phyloP scores from a whole-genome alignment of 768 basidiomycete genomes.

The Imleria badia region DNA sequence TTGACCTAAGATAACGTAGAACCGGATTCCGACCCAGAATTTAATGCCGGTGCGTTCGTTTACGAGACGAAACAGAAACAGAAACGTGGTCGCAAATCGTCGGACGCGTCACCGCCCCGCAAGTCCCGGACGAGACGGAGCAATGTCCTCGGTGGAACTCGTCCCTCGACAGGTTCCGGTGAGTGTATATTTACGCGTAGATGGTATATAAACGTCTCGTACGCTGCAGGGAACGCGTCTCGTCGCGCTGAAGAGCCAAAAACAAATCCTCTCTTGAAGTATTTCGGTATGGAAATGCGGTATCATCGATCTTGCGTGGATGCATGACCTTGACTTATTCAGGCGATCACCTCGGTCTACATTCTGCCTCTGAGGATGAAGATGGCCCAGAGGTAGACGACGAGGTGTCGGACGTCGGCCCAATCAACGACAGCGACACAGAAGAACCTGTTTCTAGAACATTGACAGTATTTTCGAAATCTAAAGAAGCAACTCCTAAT shows the following conservation, averaged over 20 bases:
- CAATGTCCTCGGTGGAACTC: conserved; percentile 1
- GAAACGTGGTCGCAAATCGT: conserved; percentile 19
- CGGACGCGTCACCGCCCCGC: conserved; percentile 13
- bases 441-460: conserved; percentile 26
- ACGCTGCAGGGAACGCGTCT: not conserved
- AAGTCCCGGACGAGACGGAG: conserved; percentile 18
- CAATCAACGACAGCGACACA: conserved; percentile 27
- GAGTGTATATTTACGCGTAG: not conserved
- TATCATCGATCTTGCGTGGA: not conserved
- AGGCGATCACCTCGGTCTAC: conserved; percentile 46
- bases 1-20: conserved; percentile 16
- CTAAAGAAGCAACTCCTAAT: conserved; percentile 1
- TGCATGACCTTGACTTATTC: not conserved
- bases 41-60: conserved; percentile 29
- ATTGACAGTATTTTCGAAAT: conserved; percentile 10
- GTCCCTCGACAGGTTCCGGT: conserved; percentile 12
- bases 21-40: conserved; percentile 35
- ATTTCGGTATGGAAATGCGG: conserved; percentile 41
- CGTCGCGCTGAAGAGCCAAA: conserved; percentile 2
- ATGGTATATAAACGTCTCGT: not conserved
- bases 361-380: conserved; percentile 51
- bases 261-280: conserved; percentile 47
- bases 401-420: conserved; percentile 15
- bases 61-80: conserved; percentile 28
- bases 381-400: conserved; percentile 20